Base-by-base conservation (phyloP, 345 rosid species). In the Acer saccharum region DNA sequence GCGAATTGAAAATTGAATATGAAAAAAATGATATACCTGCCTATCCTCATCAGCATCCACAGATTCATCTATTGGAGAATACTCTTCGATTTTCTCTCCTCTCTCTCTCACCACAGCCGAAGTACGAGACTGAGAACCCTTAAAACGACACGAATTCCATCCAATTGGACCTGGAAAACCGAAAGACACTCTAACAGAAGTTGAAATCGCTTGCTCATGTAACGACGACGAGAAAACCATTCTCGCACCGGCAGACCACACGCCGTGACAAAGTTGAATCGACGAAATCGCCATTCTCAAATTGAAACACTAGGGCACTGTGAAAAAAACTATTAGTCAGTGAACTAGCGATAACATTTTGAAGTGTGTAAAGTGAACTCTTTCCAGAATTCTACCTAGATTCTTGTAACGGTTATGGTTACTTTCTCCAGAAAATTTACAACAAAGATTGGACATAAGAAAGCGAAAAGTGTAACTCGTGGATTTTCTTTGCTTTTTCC, bases 221-320 rank as follows among this genome's bases (percentile, higher is more conserved):
- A 12, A 14, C 12, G 65, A 74, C 13, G 77, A 25, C 29, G 43
- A 60, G 11, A 60, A 73, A 55, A 50, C 12, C 52, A 43, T 70
- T 70, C 44, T 29, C 17, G 7, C 63, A 44, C 20, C 62, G 54
- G 74, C 64, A 73, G 83, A 81, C 58, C 54, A 43, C 18, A 83
- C 64, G 79, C 35, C 55, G 13, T 29, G 73, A 69, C 55, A 66
- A 46, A 81, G 27, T 18, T 44, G 82, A 78, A 79, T 48, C 71
- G 87, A 74, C 29, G 83, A 77, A 71, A 80, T 21, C 65, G 78
- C 82, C 91, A 83, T 88, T 66, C 44, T 7, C 1, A 27, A 64
- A 74, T 27, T 29, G 44, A 27, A 64, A 74, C 44, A 9, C 14
- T 44, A 62, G 29, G 25, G 43, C 10, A 16, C 68, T 16, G 4